Evolutionary conservation across 1,284 basidiomycete species (phyloP), one percentile per base, ranked within the genome.

Genomic region (Malassezia yamatoensis): DNA sequence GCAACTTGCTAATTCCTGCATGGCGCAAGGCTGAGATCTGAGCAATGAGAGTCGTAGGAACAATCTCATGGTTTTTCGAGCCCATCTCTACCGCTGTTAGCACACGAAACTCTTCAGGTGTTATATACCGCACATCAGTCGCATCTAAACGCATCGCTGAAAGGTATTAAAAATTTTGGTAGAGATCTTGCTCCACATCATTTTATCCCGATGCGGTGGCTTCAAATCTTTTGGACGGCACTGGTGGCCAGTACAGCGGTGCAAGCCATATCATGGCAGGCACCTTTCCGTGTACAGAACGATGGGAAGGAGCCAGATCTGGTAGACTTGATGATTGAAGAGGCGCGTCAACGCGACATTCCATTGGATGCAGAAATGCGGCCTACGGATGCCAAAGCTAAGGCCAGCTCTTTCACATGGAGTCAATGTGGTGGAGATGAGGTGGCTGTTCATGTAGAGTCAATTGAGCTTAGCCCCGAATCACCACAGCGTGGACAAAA

Each of bases 41-140:
- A 3, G 87, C 85, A 63, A 96, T 88, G 57, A 96, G 82, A 0
- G 82, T 75, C 0, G 88, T 85, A 1, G 93, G 93, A 2, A 99
- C 91, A 41, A 96, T 82, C 76, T 96, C 87, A 74, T 98, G 93
- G 71, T 96, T 96, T 78, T 94, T 94, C 5, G 89, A 94, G 35
- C 93, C 94, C 81, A 94, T 90, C 78, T 99, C 93, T 39, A 94
- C 90, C 46, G 93, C 89, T 21, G 88, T 90, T 35, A 98, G 80
- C 12, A 96, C 90, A 49, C 91, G 80, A 76, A 96, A 98, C 75
- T 96, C 90, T 59, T 96, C 91, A 24, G 85, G 80, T 9, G 87
- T 84, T 60, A 98, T 79, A 77, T 96, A 98, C 73, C 94, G 81
- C 62, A 98, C 79, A 78, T 96, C 93, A 34, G 88, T 93, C 8